phyloP scores from a whole-genome alignment of 805 yeast genomes.

The Metschnikowia amazonensis region DNA sequence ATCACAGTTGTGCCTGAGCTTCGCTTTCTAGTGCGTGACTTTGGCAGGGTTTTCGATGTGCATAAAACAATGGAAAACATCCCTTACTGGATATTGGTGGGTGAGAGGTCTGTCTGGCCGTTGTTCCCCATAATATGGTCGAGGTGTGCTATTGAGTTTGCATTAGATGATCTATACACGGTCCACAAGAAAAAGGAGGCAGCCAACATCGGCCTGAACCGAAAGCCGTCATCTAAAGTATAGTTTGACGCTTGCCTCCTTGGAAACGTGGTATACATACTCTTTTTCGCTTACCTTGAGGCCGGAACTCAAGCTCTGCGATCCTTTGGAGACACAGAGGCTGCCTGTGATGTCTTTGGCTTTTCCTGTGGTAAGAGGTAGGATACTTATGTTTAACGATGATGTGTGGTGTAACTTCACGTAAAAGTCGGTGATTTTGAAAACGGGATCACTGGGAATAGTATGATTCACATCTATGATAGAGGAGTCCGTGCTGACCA shows the following conservation, averaged over 20 bases:
- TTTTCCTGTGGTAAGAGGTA: slow-evolving; percentile 73
- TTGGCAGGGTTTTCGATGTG: slow-evolving; percentile 75
- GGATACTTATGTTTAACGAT: slow-evolving; percentile 49
- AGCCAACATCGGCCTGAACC: background rate
- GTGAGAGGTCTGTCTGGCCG: slow-evolving; percentile 94
- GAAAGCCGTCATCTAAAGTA: slow-evolving; percentile 35
- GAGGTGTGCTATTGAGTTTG: slow-evolving; percentile 85
- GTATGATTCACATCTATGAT: slow-evolving; percentile 27
- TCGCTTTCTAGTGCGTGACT: slow-evolving; percentile 62
- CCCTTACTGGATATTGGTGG: slow-evolving; percentile 85
- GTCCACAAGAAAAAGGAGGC: slow-evolving; percentile 30
- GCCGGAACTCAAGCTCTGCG: slow-evolving; percentile 26
- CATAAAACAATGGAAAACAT: slow-evolving; percentile 67
- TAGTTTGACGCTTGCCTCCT: slow-evolving; percentile 48
- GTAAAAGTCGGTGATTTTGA: slow-evolving; percentile 45
- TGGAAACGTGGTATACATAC: slow-evolving; percentile 55
- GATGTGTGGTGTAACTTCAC: slow-evolving; percentile 49
- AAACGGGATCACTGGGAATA: slow-evolving; percentile 29
- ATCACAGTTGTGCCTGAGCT: slow-evolving; percentile 88
- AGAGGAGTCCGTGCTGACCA: slow-evolving; percentile 35
- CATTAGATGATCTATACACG: slow-evolving; percentile 70
- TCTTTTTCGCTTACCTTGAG: slow-evolving; percentile 51
- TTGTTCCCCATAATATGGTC: slow-evolving; percentile 79
- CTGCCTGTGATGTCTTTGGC: slow-evolving; percentile 82
- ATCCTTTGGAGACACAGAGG: slow-evolving; percentile 56